Base-by-base conservation (phyloP, 257 asterid species). In the Capsicum chinense region DNA sequence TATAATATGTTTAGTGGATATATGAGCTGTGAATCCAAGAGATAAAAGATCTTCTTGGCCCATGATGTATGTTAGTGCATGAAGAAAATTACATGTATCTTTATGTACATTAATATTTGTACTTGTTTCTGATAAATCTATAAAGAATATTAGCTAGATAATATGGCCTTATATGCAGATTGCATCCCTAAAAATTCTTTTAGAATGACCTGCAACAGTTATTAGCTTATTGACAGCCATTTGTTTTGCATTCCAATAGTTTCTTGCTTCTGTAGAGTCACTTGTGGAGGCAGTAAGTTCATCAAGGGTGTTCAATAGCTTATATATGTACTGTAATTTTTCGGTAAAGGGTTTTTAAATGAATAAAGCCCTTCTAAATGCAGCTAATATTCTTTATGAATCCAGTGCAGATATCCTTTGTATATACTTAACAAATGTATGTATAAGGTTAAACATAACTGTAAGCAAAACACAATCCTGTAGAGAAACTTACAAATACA, bases 21-120 rank as follows among this genome's bases (percentile, higher is more conserved):
- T 39, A 68, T 42, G 78, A 68, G 64, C 64, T 54, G 81, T 26
- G 64, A 78, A 78, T 78, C 64, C 26, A 52, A 54, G 60, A 78
- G 50, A 78, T 13, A 26, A 8, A 26, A 14, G 44, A 78, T 54
- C 59, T 54, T 57, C 26, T 78, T 21, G 17, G 54, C 39, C 59
- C 80, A 47, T 47, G 5, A 19, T 13, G 21, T 67, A 7, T 39
- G 37, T 9, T 70, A 44, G 79, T 70, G 4, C 56, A 39, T 68
- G 54, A 68, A 68, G 16, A 69, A 69, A 39, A 73, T 15, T 48
- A 47, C 50, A 68, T 48, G 19, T 19, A 74, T 13, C 3, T 26
- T 37, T 39, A 15, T 74, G 50, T 78, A 2, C 47, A 26, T 54
- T 26, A 54, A 76, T 3, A 21, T 14, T 54, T 76, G 4, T 76